Evolutionary conservation across 768 basidiomycete species (phyloP).

Genomic region (Lenzites betulinus): DNA sequence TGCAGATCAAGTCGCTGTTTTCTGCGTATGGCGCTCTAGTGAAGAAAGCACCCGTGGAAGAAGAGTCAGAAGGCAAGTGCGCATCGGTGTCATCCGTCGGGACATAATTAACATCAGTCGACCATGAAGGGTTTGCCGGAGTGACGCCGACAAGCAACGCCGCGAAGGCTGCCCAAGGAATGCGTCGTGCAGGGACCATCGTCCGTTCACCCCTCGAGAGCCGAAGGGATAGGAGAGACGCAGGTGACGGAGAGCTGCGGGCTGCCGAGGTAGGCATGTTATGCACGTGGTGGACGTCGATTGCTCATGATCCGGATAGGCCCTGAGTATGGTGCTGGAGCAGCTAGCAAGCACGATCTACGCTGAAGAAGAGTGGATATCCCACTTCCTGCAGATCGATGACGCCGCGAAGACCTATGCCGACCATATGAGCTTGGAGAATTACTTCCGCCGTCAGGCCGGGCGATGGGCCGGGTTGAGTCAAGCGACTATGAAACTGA

Average conservation of each 20-base stretch:
- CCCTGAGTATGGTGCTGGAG: conserved; percentile 71
- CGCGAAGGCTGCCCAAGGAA: conserved; percentile 54
- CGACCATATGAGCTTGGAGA: conserved; percentile 92
- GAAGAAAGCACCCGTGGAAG: conserved; percentile 72
- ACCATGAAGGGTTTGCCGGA: conserved; percentile 26
- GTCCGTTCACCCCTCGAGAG: conserved; percentile 76
- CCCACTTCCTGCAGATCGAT: conserved; percentile 91
- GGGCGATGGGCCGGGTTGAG: conserved; percentile 67
- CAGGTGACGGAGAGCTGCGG: conserved; percentile 57
- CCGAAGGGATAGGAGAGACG: conserved; percentile 56
- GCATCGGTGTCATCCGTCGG: not conserved
- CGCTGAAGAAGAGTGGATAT: conserved; percentile 84
- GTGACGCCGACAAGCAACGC: conserved; percentile 25
- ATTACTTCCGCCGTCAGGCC: conserved; percentile 94
- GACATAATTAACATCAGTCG: not conserved
- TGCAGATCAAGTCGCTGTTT: conserved; percentile 77
- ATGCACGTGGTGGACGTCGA: not conserved
- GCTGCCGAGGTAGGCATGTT: conserved; percentile 64
- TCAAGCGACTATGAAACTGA: conserved; percentile 71
- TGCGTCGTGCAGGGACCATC: conserved; percentile 82
- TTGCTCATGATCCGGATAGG: conserved; percentile 45
- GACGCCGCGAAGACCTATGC: conserved; percentile 89
- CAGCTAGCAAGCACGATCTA: conserved; percentile 77
- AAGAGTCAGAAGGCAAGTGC: conserved; percentile 63
- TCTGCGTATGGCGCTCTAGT: conserved; percentile 57